Percentiles rank a stretch among this genome's conserved stretches.
Conservation (phyloP, 345 rosid genomes). For the Moricandia moricandioides region DNA sequence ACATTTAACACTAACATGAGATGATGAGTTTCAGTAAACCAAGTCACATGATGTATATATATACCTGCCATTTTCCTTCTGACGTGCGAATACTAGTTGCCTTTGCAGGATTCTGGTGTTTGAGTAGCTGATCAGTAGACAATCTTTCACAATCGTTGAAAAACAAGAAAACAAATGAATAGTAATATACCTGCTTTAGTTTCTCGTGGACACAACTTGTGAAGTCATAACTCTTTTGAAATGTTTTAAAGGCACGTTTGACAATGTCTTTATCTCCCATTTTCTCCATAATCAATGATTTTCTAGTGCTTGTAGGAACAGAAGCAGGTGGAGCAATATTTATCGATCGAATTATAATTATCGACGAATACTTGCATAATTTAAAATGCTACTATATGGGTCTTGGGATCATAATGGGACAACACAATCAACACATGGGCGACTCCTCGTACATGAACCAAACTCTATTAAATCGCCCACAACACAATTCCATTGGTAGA, state of each 20-base stretch:
- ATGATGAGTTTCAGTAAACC: background rate
- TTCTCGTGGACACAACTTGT: conserved; percentile 45
- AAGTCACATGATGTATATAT: background rate
- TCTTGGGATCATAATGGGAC: conserved; percentile 25
- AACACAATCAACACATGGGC: conserved; percentile 31
- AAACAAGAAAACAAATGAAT: background rate
- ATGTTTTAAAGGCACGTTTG: conserved; percentile 75
- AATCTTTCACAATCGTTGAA: background rate
- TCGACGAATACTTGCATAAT: background rate
- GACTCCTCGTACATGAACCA: conserved; percentile 40
- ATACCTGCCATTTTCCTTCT: conserved; percentile 68
- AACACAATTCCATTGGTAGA: conserved; percentile 22
- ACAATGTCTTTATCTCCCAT: conserved; percentile 93
- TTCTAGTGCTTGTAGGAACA: too few species aligned
- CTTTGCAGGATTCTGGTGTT: conserved; percentile 34
- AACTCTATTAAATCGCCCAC: conserved; percentile 22
- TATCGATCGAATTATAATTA: background rate
- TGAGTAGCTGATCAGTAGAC: background rate
- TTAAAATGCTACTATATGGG: background rate
- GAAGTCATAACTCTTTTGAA: conserved; percentile 53
- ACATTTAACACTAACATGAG: background rate
- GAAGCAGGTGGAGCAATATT: background rate
- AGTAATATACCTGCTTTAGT: conserved; percentile 49
- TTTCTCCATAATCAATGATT: conserved; percentile 57
- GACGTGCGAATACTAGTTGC: conserved; percentile 41